Conservation (phyloP, 208 protist species). For the Crithidia expoeki region DNA sequence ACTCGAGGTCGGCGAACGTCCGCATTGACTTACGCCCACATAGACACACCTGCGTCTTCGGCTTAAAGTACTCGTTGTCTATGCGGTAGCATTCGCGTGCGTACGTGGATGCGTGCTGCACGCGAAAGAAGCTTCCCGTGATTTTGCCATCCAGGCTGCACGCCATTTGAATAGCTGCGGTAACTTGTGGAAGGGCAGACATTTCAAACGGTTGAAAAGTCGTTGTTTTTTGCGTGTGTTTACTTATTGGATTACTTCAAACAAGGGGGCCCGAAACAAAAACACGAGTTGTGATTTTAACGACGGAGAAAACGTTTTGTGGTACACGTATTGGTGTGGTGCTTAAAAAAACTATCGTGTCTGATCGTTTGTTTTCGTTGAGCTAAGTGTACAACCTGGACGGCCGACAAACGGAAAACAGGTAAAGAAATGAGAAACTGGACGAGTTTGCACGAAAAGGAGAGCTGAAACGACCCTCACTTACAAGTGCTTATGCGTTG, state of each 20-base stretch:
- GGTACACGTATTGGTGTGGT: no score
- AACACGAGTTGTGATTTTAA: background rate
- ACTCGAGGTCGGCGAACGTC: constrained; percentile 6
- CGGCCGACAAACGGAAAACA: no score
- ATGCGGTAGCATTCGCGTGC: constrained; percentile 14
- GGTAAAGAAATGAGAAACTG: no score
- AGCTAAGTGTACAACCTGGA: no score
- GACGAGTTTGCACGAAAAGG: no score
- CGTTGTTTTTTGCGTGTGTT: background rate
- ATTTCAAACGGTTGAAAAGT: background rate
- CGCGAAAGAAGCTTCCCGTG: constrained; percentile 7
- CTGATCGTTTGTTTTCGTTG: no score
- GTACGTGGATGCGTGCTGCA: background rate
- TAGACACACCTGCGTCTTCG: constrained; percentile 12
- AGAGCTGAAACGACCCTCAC: no score
- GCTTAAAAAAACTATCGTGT: no score
- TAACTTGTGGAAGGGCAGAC: background rate
- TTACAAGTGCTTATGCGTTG: no score
- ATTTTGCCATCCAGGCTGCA: constrained; percentile 15
- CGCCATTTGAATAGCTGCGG: constrained; percentile 6
- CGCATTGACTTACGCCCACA: constrained; percentile 21
- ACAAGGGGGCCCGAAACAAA: background rate
- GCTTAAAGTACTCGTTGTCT: constrained; percentile 18
- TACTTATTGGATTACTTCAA: background rate
- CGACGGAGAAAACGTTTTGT: no score